These are phyloP conservation scores for Rubia tinctorum DNA, from an alignment of 305 asterid genomes.

Conservation along the genomic window DNA sequence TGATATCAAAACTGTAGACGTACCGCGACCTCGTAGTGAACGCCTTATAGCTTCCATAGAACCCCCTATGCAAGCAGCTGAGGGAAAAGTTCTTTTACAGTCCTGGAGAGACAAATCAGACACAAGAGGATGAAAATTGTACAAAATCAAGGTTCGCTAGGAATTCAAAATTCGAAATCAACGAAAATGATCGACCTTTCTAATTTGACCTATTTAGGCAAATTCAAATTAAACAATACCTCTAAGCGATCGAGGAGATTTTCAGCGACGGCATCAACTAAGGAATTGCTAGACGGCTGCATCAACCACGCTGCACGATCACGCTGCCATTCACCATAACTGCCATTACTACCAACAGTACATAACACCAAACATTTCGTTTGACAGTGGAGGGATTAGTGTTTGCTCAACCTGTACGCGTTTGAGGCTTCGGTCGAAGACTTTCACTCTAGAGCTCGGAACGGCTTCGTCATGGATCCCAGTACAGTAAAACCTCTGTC, in stretches of 20 bases:
- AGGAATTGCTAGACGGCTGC: slow-evolving; percentile 54
- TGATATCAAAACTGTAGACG: slow-evolving; percentile 14
- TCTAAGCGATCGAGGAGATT: slow-evolving; percentile 86
- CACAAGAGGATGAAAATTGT: neutral
- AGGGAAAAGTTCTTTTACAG: slow-evolving; percentile 76
- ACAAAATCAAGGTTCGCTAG: neutral
- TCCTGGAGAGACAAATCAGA: slow-evolving; percentile 47
- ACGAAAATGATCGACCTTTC: neutral
- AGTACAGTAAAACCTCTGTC: slow-evolving; percentile 44
- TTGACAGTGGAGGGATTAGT: neutral
- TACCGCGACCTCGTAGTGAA: slow-evolving; percentile 74
- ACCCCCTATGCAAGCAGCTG: slow-evolving; percentile 86
- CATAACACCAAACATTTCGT: neutral
- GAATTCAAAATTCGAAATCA: neutral
- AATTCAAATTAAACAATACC: slow-evolving; percentile 33
- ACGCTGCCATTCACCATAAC: slow-evolving; percentile 43
- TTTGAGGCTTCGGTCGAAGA: slow-evolving; percentile 93
- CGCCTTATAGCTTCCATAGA: slow-evolving; percentile 80
- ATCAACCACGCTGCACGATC: slow-evolving; percentile 96
- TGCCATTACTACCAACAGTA: neutral
- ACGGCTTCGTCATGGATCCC: slow-evolving; percentile 27
- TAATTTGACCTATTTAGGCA: neutral
- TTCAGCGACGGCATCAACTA: slow-evolving; percentile 81
- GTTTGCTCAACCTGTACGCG: slow-evolving; percentile 59
- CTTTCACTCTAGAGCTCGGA: slow-evolving; percentile 56